These are phyloP conservation scores for Panaeolus papilionaceus DNA, from an alignment of 768 basidiomycete genomes.

Conservation along the genomic window DNA sequence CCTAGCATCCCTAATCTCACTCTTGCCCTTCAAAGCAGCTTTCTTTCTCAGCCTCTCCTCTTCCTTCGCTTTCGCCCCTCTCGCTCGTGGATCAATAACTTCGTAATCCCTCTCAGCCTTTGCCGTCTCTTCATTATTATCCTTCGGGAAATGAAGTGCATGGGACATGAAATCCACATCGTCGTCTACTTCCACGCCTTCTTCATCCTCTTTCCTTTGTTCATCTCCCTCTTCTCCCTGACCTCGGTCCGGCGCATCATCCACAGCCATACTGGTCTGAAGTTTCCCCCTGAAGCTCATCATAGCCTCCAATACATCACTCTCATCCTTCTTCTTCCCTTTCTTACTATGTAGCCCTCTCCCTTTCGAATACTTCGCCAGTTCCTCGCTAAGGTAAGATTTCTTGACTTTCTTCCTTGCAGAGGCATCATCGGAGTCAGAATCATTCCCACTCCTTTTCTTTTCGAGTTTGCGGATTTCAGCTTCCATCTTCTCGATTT, in stretches of 20 bases:
- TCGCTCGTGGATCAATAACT: slow-evolving; percentile 83
- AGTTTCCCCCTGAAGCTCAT: slow-evolving; percentile 77
- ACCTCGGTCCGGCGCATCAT: slow-evolving; percentile 28
- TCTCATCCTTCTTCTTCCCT: slow-evolving; percentile 67
- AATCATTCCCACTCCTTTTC: slow-evolving; percentile 58
- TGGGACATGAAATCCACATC: slow-evolving; percentile 80
- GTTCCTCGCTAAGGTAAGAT: slow-evolving; percentile 81
- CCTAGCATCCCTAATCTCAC: slow-evolving; percentile 20
- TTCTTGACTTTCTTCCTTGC: slow-evolving; percentile 62
- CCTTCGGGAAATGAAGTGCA: slow-evolving; percentile 78
- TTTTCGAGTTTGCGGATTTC: slow-evolving; percentile 83
- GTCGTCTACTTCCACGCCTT: slow-evolving; percentile 76
- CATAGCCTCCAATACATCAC: slow-evolving; percentile 70
- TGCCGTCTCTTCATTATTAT: slow-evolving; percentile 71
- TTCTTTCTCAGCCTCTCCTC: slow-evolving; percentile 77
- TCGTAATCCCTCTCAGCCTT: slow-evolving; percentile 90
- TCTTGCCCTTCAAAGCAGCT: slow-evolving; percentile 39
- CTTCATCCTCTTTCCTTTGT: slow-evolving; percentile 22
- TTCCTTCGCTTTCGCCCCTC: slow-evolving; percentile 76
- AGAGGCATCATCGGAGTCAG: slow-evolving; percentile 62
- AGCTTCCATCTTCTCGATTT: slow-evolving; percentile 89
- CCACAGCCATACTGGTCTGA: slow-evolving; percentile 47
- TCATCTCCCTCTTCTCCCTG: slow-evolving; percentile 28
- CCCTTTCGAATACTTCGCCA: slow-evolving; percentile 79
- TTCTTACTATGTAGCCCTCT: slow-evolving; percentile 60